A percentile compares a stretch with the other conserved stretches of the same genome.
phyloP scores from a whole-genome alignment of 2,329 filamentous ascomycete genomes.

The Colletotrichum sp. region DNA sequence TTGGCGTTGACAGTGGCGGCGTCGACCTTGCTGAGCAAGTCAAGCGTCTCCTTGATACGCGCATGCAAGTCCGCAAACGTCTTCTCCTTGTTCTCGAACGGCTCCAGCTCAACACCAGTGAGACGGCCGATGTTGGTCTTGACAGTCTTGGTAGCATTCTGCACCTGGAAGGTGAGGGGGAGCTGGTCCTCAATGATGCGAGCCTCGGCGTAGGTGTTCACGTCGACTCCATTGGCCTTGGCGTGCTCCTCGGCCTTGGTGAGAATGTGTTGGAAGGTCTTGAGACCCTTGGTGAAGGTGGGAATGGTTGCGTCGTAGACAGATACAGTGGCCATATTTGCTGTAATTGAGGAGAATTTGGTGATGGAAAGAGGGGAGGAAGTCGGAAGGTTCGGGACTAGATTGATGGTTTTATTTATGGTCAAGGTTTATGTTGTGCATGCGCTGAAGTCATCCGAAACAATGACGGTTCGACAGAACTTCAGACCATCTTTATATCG shows the following conservation, averaged over 20 bases:
- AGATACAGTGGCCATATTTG: conserved; percentile 30
- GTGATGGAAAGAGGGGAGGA: too few relatives aligned
- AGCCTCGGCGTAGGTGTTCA: conserved; percentile 26
- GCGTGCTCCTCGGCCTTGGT: conserved; percentile 32
- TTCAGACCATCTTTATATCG: background rate
- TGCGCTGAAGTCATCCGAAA: background rate
- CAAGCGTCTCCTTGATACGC: conserved; percentile 31
- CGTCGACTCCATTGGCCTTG: conserved; percentile 27
- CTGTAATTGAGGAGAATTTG: background rate
- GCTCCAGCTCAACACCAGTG: conserved; percentile 24
- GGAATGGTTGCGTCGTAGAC: conserved; percentile 33
- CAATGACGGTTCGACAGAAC: background rate
- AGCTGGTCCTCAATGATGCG: conserved; percentile 37
- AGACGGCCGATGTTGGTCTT: conserved; percentile 32
- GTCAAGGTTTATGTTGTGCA: background rate
- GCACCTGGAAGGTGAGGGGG: conserved; percentile 39
- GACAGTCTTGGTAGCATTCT: conserved; percentile 31
- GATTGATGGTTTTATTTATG: background rate
- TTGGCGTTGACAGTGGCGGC: conserved; percentile 28
- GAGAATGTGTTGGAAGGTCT: conserved; percentile 31
- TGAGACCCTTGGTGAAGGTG: conserved; percentile 27
- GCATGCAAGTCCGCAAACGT: conserved; percentile 34
- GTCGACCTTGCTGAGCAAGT: conserved; percentile 30
- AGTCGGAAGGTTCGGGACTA: background rate
- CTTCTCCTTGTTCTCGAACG: conserved; percentile 32